Base-by-base conservation (phyloP, 169 alveolate species). In the Plasmodium yoelii region DNA sequence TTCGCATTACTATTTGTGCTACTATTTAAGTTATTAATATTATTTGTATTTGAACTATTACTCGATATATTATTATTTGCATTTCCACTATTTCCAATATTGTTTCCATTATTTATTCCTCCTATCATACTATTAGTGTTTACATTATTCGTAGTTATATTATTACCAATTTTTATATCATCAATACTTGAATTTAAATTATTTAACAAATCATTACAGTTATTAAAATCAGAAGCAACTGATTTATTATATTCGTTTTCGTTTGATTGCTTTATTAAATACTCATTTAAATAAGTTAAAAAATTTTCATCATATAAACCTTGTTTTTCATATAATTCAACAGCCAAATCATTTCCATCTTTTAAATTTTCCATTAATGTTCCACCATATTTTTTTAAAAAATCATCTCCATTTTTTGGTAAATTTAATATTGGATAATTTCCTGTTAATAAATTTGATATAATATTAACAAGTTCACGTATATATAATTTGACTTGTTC, bases 371-470 rank as follows among this genome's bases (percentile, higher is more conserved):
- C 97, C 90, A 92, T 61, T 42, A 96, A 90, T 39, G 92, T 95
- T 22, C 98, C 98, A 51, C 98, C 98, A 87, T 88, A 95, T 51
- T 82, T 74, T 71, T 91, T 88, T 65, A 96, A 86, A 87, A 96
- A 96, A 56, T 92, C 93, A 24, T 93, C 96, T 5, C 97, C 96
- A 44, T 88, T 84, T 22, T 91, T 69, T 26, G 97, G 97, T 72
- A 95, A 84, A 73, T 96, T 94, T 82, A 95, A 91, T 13, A 95
- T 94, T 44, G 96, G 93, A 70, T 95, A 96, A 92, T 96, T 96
- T 3, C 97, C 97, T 39, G 97, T 96, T 60, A 96, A 92, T 77
- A 96, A 92, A 77, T 96, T 96, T 15, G 94, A 94, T 26, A 95
- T 94, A 5, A 93, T 91, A 73, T 95, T 96, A 59, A 94, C 88